These are phyloP conservation scores for Colletotrichum tropicale DNA, from an alignment of 2,329 filamentous ascomycete genomes.

Conservation along the genomic window DNA sequence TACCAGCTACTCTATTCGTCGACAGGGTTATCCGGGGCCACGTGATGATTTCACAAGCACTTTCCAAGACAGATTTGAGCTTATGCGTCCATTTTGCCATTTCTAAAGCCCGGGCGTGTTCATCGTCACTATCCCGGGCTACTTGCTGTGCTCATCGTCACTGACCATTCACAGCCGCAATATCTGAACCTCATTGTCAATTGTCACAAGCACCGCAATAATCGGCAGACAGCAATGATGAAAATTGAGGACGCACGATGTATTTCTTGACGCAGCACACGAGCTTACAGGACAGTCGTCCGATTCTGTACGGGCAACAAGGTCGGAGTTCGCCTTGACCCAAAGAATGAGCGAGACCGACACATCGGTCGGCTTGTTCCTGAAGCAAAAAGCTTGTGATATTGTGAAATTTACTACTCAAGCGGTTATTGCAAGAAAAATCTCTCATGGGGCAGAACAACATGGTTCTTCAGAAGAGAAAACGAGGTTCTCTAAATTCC, in stretches of 20 bases:
- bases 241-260: not conserved
- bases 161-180: not conserved
- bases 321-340: not conserved
- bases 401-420: not conserved
- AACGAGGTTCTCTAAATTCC: too few relatives aligned
- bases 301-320: not conserved
- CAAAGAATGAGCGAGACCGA: not conserved
- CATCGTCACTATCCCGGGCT: not conserved
- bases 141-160: not conserved
- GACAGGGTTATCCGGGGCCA: not conserved
- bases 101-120: not conserved
- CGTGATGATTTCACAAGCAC: not conserved
- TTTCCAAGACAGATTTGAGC: not conserved
- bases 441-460: not conserved
- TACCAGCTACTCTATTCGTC: not conserved
- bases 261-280: not conserved
- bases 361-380: not conserved
- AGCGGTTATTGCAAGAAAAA: not conserved
- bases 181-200: not conserved
- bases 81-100: not conserved
- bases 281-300: not conserved
- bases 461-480: not conserved
- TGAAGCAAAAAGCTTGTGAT: accelerated
- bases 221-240: not conserved
- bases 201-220: not conserved